These are phyloP conservation scores for Ettlia oleoabundans DNA, from an alignment of 139 green algal species.

Conservation along the genomic window DNA sequence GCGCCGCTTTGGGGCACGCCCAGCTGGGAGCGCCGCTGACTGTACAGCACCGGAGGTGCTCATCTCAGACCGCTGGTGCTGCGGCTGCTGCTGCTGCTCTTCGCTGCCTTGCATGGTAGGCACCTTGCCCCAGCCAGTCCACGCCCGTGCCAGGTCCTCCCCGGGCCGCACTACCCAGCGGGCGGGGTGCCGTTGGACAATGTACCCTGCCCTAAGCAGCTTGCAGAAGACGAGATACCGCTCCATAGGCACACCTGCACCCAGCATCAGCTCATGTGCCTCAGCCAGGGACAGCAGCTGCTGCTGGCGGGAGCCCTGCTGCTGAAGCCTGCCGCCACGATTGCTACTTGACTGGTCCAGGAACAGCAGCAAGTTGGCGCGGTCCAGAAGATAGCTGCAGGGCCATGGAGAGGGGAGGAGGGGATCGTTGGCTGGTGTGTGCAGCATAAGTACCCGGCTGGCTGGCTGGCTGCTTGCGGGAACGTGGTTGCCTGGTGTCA, in stretches of 20 bases:
- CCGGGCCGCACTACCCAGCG: conserved; percentile 5
- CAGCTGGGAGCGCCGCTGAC: background rate
- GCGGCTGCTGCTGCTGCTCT: background rate
- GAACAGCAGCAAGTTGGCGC: conserved; percentile 51
- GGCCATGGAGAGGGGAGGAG: background rate
- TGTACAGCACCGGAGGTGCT: background rate
- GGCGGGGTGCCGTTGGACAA: conserved; percentile 35
- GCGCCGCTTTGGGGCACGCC: background rate
- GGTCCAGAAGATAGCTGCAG: conserved; percentile 45
- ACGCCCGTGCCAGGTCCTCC: background rate
- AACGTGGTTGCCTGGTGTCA: too few species aligned
- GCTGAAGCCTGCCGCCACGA: background rate
- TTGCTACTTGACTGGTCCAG: conserved; percentile 2
- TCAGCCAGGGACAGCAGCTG: conserved; percentile 37
- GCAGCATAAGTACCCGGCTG: too few species aligned
- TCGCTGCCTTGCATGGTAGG: background rate
- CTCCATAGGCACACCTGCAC: background rate
- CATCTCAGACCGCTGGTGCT: background rate
- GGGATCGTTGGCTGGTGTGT: background rate
- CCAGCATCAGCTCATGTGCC: conserved; percentile 33
- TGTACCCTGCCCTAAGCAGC: conserved; percentile 49
- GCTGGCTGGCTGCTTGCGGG: too few species aligned
- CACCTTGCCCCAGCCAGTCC: background rate
- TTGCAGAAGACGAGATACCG: conserved; percentile 47
- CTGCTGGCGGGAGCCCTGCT: background rate